phyloP scores from a whole-genome alignment of 805 yeast species.

The Candida chauliodis region DNA sequence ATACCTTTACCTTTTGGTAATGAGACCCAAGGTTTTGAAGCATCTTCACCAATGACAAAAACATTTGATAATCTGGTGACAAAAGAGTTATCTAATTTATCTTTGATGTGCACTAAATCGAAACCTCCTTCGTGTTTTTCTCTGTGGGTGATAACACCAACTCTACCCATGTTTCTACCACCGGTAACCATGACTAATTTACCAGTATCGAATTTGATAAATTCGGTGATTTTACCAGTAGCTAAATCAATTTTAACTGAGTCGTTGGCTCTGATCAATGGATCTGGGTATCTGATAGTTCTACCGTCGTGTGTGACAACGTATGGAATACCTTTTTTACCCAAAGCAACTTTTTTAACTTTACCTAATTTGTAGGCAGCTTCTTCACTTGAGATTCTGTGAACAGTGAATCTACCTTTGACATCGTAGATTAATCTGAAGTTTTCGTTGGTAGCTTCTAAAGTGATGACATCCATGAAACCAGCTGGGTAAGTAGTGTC shows the following conservation, averaged over 20 bases:
- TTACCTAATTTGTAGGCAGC: conserved; percentile 97
- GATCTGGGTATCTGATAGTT: conserved; percentile 99
- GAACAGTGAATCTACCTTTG: conserved; percentile 99
- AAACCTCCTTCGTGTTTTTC: conserved; percentile 43
- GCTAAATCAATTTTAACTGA: conserved; percentile 96
- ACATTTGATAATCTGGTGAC: conserved; percentile 42
- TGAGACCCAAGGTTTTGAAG: conserved; percentile 38
- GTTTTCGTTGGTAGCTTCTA: conserved; percentile 98
- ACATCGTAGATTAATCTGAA: conserved; percentile 98
- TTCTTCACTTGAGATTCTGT: conserved; percentile 99
- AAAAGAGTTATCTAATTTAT: conserved; percentile 39
- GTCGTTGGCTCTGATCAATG: conserved; percentile 93
- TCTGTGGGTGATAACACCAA: conserved; percentile 41
- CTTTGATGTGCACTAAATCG: conserved; percentile 42
- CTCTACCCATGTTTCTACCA: conserved; percentile 43
- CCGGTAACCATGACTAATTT: conserved; percentile 41
- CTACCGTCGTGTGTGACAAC: conserved; percentile 99
- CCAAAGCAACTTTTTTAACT: conserved; percentile 97
- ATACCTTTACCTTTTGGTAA: conserved; percentile 46
- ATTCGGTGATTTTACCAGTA: conserved; percentile 80
- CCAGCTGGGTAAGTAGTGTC: conserved; percentile 99
- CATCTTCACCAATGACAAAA: conserved; percentile 40
- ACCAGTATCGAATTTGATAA: conserved; percentile 38
- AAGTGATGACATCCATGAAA: conserved; percentile 97
- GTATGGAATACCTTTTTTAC: conserved; percentile 98